Evolutionary conservation across 306 rosid genomes (phyloP).

Genomic region (Sophora flavescens): DNA sequence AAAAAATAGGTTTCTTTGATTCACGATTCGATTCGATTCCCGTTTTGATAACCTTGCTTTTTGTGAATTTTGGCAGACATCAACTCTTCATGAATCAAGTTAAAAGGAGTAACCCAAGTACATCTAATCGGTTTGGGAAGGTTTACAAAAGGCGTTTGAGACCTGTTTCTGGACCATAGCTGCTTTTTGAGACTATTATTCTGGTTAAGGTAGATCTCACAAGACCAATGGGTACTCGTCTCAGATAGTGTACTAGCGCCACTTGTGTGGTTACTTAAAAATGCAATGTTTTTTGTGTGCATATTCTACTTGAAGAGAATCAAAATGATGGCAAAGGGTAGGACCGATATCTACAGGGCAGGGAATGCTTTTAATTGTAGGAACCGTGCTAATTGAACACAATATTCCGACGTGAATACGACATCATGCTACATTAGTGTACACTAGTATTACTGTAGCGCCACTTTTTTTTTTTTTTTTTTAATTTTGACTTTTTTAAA

Average conservation of each 20-base stretch:
- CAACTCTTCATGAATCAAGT: slow-evolving; percentile 58
- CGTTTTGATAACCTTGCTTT: background rate
- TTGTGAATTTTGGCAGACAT: slow-evolving; percentile 55
- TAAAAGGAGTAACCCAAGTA: slow-evolving; percentile 39
- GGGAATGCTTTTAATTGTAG: slow-evolving; percentile 17
- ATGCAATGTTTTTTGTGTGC: background rate
- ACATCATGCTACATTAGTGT: no score
- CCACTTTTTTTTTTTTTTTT: no score
- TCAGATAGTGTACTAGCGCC: background rate
- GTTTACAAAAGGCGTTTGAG: slow-evolving; percentile 52
- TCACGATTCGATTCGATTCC: no score
- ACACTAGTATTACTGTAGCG: no score
- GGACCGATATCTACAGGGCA: background rate
- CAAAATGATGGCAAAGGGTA: slow-evolving; percentile 15
- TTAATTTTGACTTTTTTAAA: no score
- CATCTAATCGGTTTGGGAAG: slow-evolving; percentile 48
- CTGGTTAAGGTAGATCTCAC: background rate
- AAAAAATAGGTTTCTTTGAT: no score
- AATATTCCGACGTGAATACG: no score
- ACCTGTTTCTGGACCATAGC: slow-evolving; percentile 22
- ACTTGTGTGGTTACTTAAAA: slow-evolving; percentile 7
- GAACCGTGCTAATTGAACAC: no score
- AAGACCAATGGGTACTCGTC: slow-evolving; percentile 1
- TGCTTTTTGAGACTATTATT: slow-evolving; percentile 7
- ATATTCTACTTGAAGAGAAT: no score